Base-by-base conservation (phyloP, 176 grass and related monocot genomes). In the Saccharum officinarum region DNA sequence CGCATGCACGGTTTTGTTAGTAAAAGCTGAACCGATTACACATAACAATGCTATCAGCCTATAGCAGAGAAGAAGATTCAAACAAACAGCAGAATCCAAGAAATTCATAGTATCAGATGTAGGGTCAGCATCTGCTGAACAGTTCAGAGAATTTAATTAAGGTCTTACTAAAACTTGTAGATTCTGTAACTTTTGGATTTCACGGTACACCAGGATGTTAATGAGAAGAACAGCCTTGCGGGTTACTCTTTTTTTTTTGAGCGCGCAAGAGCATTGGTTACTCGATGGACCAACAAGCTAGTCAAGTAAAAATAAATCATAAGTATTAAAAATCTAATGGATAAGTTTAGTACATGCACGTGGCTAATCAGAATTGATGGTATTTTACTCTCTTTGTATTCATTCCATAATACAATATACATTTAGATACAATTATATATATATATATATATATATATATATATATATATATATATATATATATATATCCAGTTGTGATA, bases 1-100 rank as follows among this genome's bases (percentile, higher is more conserved):
- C 55, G 69, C 63, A 61, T 37, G 71, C 64, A 73, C 77, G 64
- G 82, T 76, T 54, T 77, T 77, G 52, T 18, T 77, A 76, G 44
- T 78, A 79, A 79, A 84, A 73, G 18, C n/a, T 44, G 16, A 41
- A 13, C 30, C 7, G 22, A 63, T 39, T 28, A 50, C 28, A 26
- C 39, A 78, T 28, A 79, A 85, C 10, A 61, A 62, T 54, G 39
- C 20, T 6, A 80, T 66, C 70, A 31, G 30, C 61, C 20, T 39
- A 82, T 11, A 52, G 22, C 52, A 44, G 50, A 13, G 7, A 26
- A 52, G 69, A 31, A 39, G 75, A 81, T 69, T 80, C 61, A 85
- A 75, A 59, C 31, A 45, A 68, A 65, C 31, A 37, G 23, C 50
- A 59, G 41, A 80, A 76, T 64, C 33, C 22, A n/a, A 23, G 15